Conservation (phyloP, 139 green algal genomes). For the Chlamydomonas schloesseri region DNA sequence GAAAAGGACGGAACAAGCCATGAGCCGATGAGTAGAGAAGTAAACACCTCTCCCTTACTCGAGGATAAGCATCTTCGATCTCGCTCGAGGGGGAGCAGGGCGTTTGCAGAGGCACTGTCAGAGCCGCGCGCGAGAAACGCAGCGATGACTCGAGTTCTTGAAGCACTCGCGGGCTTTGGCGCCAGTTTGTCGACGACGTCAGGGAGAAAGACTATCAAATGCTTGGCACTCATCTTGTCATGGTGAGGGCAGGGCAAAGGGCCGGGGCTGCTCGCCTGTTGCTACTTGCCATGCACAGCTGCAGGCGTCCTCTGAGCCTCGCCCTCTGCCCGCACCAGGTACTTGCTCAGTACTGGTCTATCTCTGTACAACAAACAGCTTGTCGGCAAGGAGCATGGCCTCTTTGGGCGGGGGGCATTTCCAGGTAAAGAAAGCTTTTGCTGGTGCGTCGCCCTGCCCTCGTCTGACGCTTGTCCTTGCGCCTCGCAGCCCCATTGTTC, state of each 20-base stretch:
- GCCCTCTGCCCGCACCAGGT: constrained; percentile 67
- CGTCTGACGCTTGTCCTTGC: neutral
- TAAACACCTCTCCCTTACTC: too few species aligned
- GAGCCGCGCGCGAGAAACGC: too few species aligned
- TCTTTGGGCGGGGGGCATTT: constrained; percentile 78
- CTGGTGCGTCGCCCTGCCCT: constrained; percentile 1
- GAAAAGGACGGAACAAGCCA: too few species aligned
- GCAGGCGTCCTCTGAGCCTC: neutral
- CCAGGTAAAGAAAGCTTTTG: constrained; percentile 77
- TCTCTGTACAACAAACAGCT: constrained; percentile 85
- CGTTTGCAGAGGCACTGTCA: too few species aligned
- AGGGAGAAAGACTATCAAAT: neutral
- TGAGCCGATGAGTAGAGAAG: too few species aligned
- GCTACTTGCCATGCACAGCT: too few species aligned
- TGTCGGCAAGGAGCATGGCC: constrained; percentile 76
- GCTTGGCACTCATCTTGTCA: neutral
- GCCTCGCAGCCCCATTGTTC: constrained; percentile 62
- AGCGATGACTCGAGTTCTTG: too few species aligned
- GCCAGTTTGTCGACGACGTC: too few species aligned
- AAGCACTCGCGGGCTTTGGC: too few species aligned
- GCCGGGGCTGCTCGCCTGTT: too few species aligned
- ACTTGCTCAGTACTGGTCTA: constrained; percentile 83
- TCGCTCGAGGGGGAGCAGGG: too few species aligned
- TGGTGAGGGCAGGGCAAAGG: neutral
- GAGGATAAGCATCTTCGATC: too few species aligned